A percentile compares a stretch with the other conserved stretches of the same genome.
These are phyloP conservation scores for Citrullus mucosospermus DNA, from an alignment of 306 rosid genomes.

Conservation along the genomic window DNA sequence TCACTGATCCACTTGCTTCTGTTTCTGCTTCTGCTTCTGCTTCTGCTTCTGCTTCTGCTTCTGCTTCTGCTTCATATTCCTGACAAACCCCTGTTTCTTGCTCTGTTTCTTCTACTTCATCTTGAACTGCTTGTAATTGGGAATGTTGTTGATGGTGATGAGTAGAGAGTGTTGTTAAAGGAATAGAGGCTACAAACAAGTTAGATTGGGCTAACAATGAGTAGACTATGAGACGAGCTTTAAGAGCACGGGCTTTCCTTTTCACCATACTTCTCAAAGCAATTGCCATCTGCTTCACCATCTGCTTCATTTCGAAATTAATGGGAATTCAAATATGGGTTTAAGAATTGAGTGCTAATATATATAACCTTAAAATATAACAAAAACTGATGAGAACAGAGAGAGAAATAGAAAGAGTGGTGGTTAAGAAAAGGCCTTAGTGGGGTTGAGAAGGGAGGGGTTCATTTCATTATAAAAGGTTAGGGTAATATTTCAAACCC, in stretches of 20 bases:
- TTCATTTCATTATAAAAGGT: neutral
- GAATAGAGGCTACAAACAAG: neutral
- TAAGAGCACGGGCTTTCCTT: constrained; percentile 34
- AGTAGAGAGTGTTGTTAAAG: constrained; percentile 1
- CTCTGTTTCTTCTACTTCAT: neutral
- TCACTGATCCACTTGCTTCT: neutral
- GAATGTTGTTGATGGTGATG: neutral
- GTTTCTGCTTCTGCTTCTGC: neutral
- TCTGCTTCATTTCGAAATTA: constrained; percentile 16
- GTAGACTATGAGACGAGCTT: constrained; percentile 29
- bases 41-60: neutral
- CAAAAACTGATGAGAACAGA: neutral
- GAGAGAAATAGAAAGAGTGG: neutral
- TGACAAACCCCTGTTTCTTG: neutral
- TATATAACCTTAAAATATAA: too few relatives aligned
- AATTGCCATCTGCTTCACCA: constrained; percentile 21
- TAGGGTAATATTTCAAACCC: neutral
- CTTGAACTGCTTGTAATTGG: neutral
- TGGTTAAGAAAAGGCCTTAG: neutral
- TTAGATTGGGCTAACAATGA: constrained; percentile 15
- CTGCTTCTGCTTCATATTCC: neutral
- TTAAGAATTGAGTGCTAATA: too few relatives aligned
- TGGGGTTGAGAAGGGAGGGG: neutral
- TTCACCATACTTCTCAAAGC: constrained; percentile 27
- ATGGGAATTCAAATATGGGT: too few relatives aligned